These are phyloP conservation scores for Rauvolfia tetraphylla DNA, from an alignment of 257 asterid species.

Conservation along the genomic window DNA sequence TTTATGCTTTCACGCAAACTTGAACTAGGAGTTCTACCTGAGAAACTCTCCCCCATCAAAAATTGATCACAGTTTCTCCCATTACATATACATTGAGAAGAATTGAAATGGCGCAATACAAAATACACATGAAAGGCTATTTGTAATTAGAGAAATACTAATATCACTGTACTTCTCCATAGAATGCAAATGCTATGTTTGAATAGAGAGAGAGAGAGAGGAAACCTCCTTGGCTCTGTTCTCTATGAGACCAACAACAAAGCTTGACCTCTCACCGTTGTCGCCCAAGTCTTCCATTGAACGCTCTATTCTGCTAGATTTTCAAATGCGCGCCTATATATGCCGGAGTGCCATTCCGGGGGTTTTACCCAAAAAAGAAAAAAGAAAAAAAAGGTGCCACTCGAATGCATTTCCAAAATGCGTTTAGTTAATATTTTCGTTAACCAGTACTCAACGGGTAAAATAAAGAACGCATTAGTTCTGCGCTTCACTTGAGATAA, in stretches of 20 bases:
- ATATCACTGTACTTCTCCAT: background rate
- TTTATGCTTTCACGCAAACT: background rate
- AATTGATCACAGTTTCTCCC: background rate
- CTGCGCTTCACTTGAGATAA: too few species aligned
- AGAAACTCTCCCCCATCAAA: background rate
- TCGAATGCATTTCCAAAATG: too few species aligned
- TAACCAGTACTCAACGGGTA: too few species aligned
- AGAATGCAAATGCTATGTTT: background rate
- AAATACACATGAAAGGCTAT: too few species aligned
- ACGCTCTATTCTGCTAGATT: background rate
- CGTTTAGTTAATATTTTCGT: too few species aligned
- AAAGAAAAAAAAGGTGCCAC: too few species aligned
- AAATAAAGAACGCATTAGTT: too few species aligned
- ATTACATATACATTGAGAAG: background rate
- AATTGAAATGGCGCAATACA: background rate
- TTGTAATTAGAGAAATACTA: background rate
- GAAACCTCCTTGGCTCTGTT: constrained; percentile 93
- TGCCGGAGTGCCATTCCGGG: background rate
- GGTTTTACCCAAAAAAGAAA: too few species aligned
- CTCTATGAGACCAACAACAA: constrained; percentile 78
- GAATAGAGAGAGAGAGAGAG: constrained; percentile 6
- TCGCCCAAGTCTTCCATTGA: constrained; percentile 57
- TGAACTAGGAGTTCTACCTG: background rate
- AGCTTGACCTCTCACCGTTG: constrained; percentile 75
- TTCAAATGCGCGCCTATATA: constrained; percentile 7